phyloP scores from a whole-genome alignment of 83 land plant species.

The Diphasiastrum complanatum region DNA sequence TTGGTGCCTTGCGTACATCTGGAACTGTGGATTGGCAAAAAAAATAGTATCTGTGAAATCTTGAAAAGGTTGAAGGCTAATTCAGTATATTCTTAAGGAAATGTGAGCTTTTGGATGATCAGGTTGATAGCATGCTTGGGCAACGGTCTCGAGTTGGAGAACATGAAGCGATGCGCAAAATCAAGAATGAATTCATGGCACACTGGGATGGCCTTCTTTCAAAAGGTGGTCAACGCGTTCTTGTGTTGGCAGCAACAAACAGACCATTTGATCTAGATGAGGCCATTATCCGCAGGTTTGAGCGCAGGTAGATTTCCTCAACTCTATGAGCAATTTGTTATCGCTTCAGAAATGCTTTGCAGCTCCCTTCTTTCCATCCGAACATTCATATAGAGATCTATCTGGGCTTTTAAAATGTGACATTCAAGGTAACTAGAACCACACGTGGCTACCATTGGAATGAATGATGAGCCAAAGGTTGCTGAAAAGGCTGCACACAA shows the following conservation, averaged over 20 bases:
- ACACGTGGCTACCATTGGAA: neutral
- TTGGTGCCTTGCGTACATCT: neutral
- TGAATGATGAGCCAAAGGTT: neutral
- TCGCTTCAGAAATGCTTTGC: neutral
- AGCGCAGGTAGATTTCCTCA: constrained; percentile 15
- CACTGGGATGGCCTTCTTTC: constrained; percentile 36
- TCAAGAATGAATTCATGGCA: constrained; percentile 35
- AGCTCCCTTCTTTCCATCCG: neutral
- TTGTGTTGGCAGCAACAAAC: constrained; percentile 34
- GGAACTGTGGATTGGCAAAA: neutral
- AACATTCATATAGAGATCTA: no score
- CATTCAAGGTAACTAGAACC: no score
- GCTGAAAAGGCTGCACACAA: neutral
- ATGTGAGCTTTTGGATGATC: neutral
- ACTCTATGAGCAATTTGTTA: neutral
- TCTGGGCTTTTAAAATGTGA: no score
- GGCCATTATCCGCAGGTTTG: constrained; percentile 32
- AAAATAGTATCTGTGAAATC: neutral
- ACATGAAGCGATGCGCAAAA: constrained; percentile 32
- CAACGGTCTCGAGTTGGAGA: constrained; percentile 21
- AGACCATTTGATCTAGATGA: constrained; percentile 38
- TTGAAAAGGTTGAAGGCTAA: neutral
- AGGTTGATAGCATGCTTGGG: constrained; percentile 34
- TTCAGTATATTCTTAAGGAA: neutral
- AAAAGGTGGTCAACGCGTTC: constrained; percentile 26